phyloP scores from a whole-genome alignment of 2,329 filamentous ascomycete species.

The Penicillium sumatraense region DNA sequence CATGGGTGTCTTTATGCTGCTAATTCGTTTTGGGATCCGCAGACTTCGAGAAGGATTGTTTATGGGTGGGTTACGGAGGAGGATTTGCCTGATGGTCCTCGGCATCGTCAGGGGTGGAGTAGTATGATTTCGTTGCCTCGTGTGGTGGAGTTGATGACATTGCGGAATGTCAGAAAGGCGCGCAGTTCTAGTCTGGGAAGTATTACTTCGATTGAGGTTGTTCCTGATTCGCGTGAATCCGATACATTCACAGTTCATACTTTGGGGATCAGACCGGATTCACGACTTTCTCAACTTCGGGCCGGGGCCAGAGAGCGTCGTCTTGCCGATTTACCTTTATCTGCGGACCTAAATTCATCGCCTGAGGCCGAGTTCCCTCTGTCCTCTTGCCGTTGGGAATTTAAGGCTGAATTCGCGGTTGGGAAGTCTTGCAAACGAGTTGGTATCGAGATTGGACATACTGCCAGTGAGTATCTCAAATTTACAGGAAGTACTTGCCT shows the following conservation, averaged over 20 bases:
- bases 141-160: constrained; percentile 46
- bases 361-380: constrained; percentile 7
- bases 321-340: constrained; percentile 7
- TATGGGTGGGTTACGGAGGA: constrained; percentile 60
- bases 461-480: constrained; percentile 14
- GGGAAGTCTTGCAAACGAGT: constrained; percentile 28
- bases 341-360: background rate
- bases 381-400: constrained; percentile 30
- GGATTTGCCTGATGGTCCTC: constrained; percentile 49
- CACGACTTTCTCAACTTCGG: constrained; percentile 34
- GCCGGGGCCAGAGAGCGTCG: constrained; percentile 17
- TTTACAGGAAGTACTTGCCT: too few relatives aligned
- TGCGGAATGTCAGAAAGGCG: constrained; percentile 43
- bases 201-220: constrained; percentile 49
- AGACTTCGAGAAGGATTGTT: constrained; percentile 46
- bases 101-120: constrained; percentile 55
- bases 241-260: constrained; percentile 49
- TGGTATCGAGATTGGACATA: constrained; percentile 37
- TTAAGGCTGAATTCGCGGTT: constrained; percentile 33
- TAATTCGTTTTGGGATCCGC: constrained; percentile 54
- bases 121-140: constrained; percentile 54
- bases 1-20: constrained; percentile 56
- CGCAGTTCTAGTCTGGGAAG: constrained; percentile 41
- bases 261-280: constrained; percentile 43
- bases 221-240: constrained; percentile 16